phyloP scores from a whole-genome alignment of 2,329 filamentous ascomycete species.

The Penicillium sp. region DNA sequence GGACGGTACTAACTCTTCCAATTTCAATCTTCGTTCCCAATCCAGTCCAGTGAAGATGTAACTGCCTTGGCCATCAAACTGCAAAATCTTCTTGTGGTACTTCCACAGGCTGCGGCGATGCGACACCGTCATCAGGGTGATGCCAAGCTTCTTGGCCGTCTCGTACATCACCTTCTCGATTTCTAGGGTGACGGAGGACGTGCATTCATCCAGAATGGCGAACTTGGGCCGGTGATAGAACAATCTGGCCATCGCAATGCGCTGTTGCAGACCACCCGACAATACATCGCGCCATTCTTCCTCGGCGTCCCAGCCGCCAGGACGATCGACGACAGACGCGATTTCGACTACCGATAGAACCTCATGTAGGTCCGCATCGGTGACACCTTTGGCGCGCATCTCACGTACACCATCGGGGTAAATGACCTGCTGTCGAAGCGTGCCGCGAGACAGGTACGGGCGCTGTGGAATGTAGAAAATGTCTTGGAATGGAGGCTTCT shows the following conservation, averaged over 20 bases:
- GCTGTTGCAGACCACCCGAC: slow-evolving; percentile 89
- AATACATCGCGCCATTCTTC: slow-evolving; percentile 96
- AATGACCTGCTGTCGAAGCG: slow-evolving; percentile 93
- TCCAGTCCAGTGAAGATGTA: slow-evolving; percentile 89
- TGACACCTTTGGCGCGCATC: slow-evolving; percentile 81
- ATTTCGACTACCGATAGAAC: slow-evolving; percentile 81
- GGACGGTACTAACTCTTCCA: slow-evolving; percentile 69
- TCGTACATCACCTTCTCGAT: slow-evolving; percentile 97
- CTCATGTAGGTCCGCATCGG: slow-evolving; percentile 74
- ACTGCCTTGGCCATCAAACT: slow-evolving; percentile 92
- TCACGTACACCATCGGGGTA: slow-evolving; percentile 88
- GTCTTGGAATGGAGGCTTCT: slow-evolving; percentile 86
- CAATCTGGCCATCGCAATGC: slow-evolving; percentile 91
- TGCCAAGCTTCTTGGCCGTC: slow-evolving; percentile 84
- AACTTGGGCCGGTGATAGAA: slow-evolving; percentile 94
- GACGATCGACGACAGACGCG: slow-evolving; percentile 75
- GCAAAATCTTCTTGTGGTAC: slow-evolving; percentile 90
- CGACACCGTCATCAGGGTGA: slow-evolving; percentile 95
- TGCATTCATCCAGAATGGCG: slow-evolving; percentile 96
- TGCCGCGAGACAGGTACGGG: slow-evolving; percentile 87
- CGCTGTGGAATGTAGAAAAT: slow-evolving; percentile 99
- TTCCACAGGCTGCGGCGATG: slow-evolving; percentile 93
- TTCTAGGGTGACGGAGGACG: slow-evolving; percentile 89
- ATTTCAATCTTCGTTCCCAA: slow-evolving; percentile 76
- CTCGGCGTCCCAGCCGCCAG: slow-evolving; percentile 86